Base-by-base conservation (phyloP, 176 grass and related monocot genomes). In the Puya raimondii region DNA sequence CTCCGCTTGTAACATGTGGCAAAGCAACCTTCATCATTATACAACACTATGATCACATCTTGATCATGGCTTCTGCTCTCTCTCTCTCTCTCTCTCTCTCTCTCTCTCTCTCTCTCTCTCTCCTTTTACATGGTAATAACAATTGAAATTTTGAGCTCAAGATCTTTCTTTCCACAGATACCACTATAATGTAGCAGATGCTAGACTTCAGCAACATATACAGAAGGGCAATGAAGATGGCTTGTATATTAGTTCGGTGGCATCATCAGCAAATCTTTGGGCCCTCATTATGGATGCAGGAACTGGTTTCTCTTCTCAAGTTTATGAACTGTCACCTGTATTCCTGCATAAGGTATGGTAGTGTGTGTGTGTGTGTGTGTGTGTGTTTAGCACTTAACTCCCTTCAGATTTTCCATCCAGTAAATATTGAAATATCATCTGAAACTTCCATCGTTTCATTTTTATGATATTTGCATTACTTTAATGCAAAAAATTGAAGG, bases 211-310 rank as follows among this genome's bases (percentile, higher is more conserved):
- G 78, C 92, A 96, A 74, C 92, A 96, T 79, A 83, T 96, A 79
- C 86, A 92, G 25, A 96, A 92, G 80, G 92, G 92, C 16, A 89
- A 92, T 76, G 92, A 91, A 79, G 92, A 96, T 87, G 88, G 92
- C 65, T 83, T 96, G 77, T 96, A 79, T 80, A 96, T 96, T 67
- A 96, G 92, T 75, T 92, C 80, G 4, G 92, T 96, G 64, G 88
- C 92, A 66, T 92, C 92, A 80, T 85, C 88, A 54, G 10, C 88
- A 54, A 96, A 96, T 64, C 88, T 96, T 17, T 96, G 92, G 92
- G 92, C 88, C 14, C 88, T 96, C 63, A 96, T 96, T 80, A 96
- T 96, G 92, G 92, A 96, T 12, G 92, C 92, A 17, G 92, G 92
- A 81, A 96, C 92, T 64, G 88, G 84, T 75, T 96, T 92, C 65